phyloP scores from a whole-genome alignment of 441 rosid species.

The Jatropha multifida region DNA sequence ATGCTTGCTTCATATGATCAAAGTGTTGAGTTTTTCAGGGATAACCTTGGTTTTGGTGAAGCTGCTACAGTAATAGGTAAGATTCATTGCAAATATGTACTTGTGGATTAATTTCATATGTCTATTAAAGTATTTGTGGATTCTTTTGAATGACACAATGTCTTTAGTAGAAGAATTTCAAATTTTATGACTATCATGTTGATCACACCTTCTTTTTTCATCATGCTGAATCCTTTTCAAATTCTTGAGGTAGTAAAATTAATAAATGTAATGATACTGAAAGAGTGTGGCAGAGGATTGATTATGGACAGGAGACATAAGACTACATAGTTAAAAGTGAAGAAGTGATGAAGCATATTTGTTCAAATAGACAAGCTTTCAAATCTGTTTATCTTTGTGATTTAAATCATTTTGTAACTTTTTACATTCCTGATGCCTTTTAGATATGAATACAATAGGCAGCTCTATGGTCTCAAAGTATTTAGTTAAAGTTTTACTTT shows the following conservation, averaged over 20 bases:
- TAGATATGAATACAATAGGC: neutral
- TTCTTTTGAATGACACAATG: neutral
- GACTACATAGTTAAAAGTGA: too few relatives aligned
- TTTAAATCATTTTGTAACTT: neutral
- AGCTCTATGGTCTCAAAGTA: too few relatives aligned
- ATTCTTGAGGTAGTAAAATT: neutral
- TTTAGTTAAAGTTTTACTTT: too few relatives aligned
- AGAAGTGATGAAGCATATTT: too few relatives aligned
- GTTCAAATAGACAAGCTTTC: neutral
- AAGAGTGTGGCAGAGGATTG: neutral
- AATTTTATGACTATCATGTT: neutral
- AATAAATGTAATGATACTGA: neutral
- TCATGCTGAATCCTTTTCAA: neutral
- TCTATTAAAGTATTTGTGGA: neutral
- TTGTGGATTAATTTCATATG: neutral
- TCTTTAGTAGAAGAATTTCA: neutral
- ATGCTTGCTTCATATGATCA: conserved; percentile 99
- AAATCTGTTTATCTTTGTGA: neutral
- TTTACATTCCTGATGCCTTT: neutral
- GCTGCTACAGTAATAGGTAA: conserved; percentile 70
- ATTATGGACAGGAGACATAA: neutral
- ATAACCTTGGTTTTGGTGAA: conserved; percentile 73
- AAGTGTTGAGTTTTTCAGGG: conserved; percentile 84
- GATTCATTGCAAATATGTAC: conserved; percentile 9
- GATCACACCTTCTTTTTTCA: neutral